Evolutionary conservation across 345 rosid genomes (phyloP).

Genomic region (Lepidium sativum): DNA sequence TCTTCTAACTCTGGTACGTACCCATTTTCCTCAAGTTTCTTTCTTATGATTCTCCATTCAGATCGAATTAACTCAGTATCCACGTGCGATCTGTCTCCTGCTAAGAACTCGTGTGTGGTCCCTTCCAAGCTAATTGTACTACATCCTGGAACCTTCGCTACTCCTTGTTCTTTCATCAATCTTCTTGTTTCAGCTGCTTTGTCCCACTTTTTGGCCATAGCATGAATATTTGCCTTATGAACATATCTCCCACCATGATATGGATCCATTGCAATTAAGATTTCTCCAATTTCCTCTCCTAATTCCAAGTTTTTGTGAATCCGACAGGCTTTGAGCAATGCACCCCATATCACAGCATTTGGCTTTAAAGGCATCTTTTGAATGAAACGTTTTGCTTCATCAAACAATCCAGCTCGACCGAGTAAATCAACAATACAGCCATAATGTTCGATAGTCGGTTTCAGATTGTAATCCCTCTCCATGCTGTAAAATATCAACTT

Average conservation of each 20-base stretch:
- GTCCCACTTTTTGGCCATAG: slow-evolving; percentile 48
- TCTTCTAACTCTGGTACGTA: slow-evolving; percentile 36
- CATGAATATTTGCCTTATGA: slow-evolving; percentile 52
- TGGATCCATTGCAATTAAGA: slow-evolving; percentile 41
- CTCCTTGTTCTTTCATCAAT: slow-evolving; percentile 42
- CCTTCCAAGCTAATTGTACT: slow-evolving; percentile 52
- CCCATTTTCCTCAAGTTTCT: slow-evolving; percentile 35
- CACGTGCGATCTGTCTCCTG: slow-evolving; percentile 48
- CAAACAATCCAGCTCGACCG: slow-evolving; percentile 59
- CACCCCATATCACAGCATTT: slow-evolving; percentile 57
- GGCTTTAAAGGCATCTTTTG: slow-evolving; percentile 51
- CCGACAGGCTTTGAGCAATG: slow-evolving; percentile 57
- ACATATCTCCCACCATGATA: slow-evolving; percentile 50
- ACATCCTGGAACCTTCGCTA: slow-evolving; percentile 52
- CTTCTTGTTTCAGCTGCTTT: slow-evolving; percentile 45
- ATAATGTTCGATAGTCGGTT: slow-evolving; percentile 63
- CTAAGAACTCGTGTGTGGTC: slow-evolving; percentile 44
- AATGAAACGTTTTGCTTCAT: slow-evolving; percentile 42
- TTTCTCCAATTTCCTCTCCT: slow-evolving; percentile 50
- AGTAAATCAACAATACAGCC: slow-evolving; percentile 81
- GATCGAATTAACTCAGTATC: slow-evolving; percentile 31
- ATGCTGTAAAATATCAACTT: slow-evolving; percentile 42
- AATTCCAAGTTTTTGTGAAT: slow-evolving; percentile 41
- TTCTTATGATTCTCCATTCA: slow-evolving; percentile 35
- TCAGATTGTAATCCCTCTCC: slow-evolving; percentile 33